phyloP scores from a whole-genome alignment of 495 filamentous ascomycete species.

The Podospora tetraspora region DNA sequence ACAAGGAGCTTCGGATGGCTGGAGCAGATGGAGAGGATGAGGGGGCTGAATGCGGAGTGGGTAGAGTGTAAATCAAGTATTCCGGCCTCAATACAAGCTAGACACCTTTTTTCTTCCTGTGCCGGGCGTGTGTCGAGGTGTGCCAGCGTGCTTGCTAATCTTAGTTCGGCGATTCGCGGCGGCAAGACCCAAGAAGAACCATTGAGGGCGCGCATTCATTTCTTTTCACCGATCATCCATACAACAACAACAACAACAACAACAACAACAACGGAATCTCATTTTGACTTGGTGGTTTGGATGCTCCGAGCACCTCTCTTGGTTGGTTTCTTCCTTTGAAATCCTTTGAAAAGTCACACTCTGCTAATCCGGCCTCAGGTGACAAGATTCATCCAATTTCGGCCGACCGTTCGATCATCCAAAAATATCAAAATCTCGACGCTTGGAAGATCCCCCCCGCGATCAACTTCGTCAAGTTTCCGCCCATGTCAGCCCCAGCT shows the following conservation, averaged over 20 bases:
- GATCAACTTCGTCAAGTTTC: neutral
- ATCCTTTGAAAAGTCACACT: neutral
- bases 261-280: neutral
- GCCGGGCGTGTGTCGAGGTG: neutral
- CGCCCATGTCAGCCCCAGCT: neutral
- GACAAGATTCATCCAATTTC: neutral
- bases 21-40: conserved; percentile 5
- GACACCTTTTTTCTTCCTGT: conserved; percentile 23
- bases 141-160: neutral
- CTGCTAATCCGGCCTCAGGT: neutral
- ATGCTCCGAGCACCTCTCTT: neutral
- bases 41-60: conserved; percentile 17
- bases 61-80: conserved; percentile 38
- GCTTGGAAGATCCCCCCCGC: neutral
- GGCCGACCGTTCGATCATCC: neutral
- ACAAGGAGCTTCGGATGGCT: conserved; percentile 5
- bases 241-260: neutral
- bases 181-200: neutral
- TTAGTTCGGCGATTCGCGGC: neutral
- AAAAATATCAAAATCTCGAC: neutral
- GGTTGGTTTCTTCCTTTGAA: neutral
- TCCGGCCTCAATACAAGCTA: conserved; percentile 31
- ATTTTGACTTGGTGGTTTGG: neutral
- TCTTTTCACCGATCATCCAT: neutral
- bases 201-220: neutral